Percentiles rank a stretch among this genome's conserved stretches.
phyloP scores from a whole-genome alignment of 2,329 filamentous ascomycete species.

The Aspergillus sp. region DNA sequence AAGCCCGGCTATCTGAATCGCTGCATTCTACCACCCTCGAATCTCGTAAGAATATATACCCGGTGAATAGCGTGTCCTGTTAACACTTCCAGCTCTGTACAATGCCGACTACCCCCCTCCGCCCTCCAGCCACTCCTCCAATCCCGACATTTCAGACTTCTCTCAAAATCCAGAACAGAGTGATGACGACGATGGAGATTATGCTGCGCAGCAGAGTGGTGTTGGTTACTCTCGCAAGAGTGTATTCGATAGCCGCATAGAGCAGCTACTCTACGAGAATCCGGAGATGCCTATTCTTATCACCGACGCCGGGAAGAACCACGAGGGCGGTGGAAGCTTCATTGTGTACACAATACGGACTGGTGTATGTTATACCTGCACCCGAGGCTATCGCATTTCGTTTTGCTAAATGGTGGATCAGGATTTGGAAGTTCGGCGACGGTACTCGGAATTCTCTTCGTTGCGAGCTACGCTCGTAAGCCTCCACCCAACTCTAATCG shows the following conservation, averaged over 20 bases:
- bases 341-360: slow-evolving; percentile 98
- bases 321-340: slow-evolving; percentile 85
- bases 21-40: slow-evolving; percentile 57
- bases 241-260: slow-evolving; percentile 90
- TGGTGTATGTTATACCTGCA: slow-evolving; percentile 61
- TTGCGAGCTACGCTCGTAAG: slow-evolving; percentile 84
- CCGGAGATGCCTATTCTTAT: slow-evolving; percentile 88
- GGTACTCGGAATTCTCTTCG: slow-evolving; percentile 96
- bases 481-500: slow-evolving; percentile 90
- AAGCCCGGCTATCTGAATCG: slow-evolving; percentile 71
- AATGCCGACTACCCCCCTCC: slow-evolving; percentile 63
- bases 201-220: slow-evolving; percentile 53
- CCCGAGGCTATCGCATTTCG: too few species aligned
- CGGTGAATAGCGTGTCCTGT: neutral
- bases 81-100: slow-evolving; percentile 48
- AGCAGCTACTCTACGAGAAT: slow-evolving; percentile 96
- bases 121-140: slow-evolving; percentile 70
- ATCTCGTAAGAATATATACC: slow-evolving; percentile 49
- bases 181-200: slow-evolving; percentile 59
- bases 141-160: slow-evolving; percentile 63
- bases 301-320: slow-evolving; percentile 91
- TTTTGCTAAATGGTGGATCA: slow-evolving; percentile 38
- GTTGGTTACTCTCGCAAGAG: slow-evolving; percentile 61
- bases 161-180: slow-evolving; percentile 55
- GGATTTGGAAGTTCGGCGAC: slow-evolving; percentile 91